Base-by-base conservation (phyloP, 1,284 basidiomycete genomes). In the Abortiporus biennis region DNA sequence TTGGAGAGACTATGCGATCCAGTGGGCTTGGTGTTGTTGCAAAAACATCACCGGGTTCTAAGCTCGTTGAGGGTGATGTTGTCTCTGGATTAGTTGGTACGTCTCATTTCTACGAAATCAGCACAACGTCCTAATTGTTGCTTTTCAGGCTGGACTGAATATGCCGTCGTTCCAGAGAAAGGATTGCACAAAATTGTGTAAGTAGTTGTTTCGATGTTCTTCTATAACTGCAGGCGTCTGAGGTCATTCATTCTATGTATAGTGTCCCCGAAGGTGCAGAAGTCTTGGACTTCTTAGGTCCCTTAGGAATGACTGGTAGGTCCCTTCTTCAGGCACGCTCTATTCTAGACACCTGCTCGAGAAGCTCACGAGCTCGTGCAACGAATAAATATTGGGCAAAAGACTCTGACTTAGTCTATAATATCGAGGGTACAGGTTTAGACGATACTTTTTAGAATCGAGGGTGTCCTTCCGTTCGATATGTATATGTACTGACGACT, bases 1-100 rank as follows among this genome's bases (percentile, higher is more conserved):
- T 94, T 47, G 87, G 87, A 19, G 87, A 82, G 59, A 79, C 80
- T 20, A 89, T 95, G 92, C 77, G 92, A 20, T 79, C 85, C 0
- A 49, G 52, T 2, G 86, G 78, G 3, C 62, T 94, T 15, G 91
- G 83, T 21, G 72, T 77, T 19, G 80, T 95, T 19, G 58, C 89
- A 34, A 65, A 72, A 42, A 72, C 66, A 2, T 83, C 83, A 1
- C 61, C 63, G 17, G 72, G 66, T 15, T 77, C 72, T 50, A 62
- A 61, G 38, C 69, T 84, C 54, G 64, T 66, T 45, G 67, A 67
- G n/a, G 89, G 87, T 11, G 84, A 92, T 51, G 51, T 76, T 32
- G 87, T 91, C 15, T 65, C 54, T 17, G 80, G 81, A 1, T 19
- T 46, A 0, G 67, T 74, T 47, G 83, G 85, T 86, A 48, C 44